These are phyloP conservation scores for Cynara cardunculus DNA, from an alignment of 129 eudicot genomes.

Conservation along the genomic window DNA sequence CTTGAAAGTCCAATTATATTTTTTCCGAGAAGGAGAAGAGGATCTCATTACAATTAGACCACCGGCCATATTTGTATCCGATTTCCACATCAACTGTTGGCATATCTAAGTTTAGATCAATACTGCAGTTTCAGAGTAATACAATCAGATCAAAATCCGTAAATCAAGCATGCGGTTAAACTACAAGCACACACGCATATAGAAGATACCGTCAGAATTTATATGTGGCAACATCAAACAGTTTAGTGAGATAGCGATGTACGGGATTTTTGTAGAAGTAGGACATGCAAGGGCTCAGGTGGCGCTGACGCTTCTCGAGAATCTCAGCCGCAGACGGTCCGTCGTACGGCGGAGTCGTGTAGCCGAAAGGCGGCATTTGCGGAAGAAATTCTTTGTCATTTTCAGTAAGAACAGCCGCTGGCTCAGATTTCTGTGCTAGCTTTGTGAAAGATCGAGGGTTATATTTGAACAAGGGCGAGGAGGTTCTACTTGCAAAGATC, in stretches of 20 bases:
- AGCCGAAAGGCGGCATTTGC: conserved; percentile 67
- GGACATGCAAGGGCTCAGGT: conserved; percentile 60
- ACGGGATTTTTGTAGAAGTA: conserved; percentile 52
- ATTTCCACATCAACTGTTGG: background rate
- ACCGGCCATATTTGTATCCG: background rate
- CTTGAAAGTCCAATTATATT: background rate
- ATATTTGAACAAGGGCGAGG: background rate
- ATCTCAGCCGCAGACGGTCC: conserved; percentile 65
- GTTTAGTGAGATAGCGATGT: background rate
- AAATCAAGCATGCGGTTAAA: background rate
- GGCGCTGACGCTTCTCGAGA: conserved; percentile 41
- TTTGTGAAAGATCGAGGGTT: conserved; percentile 10
- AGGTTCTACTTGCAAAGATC: conserved; percentile 6
- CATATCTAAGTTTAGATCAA: background rate
- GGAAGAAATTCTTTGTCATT: conserved; percentile 29
- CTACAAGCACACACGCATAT: background rate
- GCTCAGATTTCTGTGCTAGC: conserved; percentile 2
- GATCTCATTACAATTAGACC: background rate
- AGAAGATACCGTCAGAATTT: background rate
- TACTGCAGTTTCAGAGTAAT: background rate
- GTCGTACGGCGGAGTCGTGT: conserved; percentile 56
- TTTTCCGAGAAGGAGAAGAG: background rate
- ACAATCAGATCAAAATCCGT: background rate
- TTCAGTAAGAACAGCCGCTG: conserved; percentile 8
- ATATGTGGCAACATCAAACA: background rate